Conservation (phyloP, 495 filamentous ascomycete genomes). For the Penicillium nucicola region DNA sequence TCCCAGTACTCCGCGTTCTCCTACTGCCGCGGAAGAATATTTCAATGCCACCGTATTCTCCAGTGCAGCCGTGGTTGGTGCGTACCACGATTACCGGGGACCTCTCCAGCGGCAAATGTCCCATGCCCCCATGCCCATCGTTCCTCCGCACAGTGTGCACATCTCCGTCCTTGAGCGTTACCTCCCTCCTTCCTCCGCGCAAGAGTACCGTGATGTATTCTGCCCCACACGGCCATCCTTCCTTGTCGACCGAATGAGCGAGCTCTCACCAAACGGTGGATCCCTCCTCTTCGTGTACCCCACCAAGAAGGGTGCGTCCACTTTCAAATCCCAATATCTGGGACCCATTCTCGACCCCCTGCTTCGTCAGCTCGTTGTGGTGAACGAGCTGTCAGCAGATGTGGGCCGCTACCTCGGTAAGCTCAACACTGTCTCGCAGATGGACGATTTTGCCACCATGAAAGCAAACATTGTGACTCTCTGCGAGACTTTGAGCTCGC, state of each 20-base stretch:
- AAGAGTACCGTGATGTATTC: conserved; percentile 64
- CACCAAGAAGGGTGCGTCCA: conserved; percentile 57
- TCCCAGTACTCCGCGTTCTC: conserved; percentile 52
- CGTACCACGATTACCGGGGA: conserved; percentile 53
- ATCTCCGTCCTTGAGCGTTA: conserved; percentile 68
- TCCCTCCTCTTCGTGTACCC: conserved; percentile 68
- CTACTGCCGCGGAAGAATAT: conserved; percentile 47
- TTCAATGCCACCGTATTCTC: conserved; percentile 57
- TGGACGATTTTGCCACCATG: conserved; percentile 59
- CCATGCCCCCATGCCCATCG: conserved; percentile 57
- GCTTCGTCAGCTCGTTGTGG: conserved; percentile 60
- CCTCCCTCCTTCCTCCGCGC: conserved; percentile 59
- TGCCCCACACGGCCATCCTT: conserved; percentile 52
- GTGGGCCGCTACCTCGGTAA: conserved; percentile 55
- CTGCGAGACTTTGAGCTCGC: conserved; percentile 41
- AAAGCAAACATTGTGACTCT: conserved; percentile 47
- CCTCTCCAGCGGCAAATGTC: conserved; percentile 35
- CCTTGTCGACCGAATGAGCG: conserved; percentile 64
- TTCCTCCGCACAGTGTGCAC: conserved; percentile 61
- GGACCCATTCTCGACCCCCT: conserved; percentile 66
- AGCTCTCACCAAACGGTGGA: conserved; percentile 59
- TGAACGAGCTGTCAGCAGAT: conserved; percentile 60
- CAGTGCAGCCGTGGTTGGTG: conserved; percentile 53
- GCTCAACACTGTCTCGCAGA: conserved; percentile 54
- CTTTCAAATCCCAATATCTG: conserved; percentile 63